These are phyloP conservation scores for Eucalyptus albens DNA, from an alignment of 345 rosid species.

Conservation along the genomic window DNA sequence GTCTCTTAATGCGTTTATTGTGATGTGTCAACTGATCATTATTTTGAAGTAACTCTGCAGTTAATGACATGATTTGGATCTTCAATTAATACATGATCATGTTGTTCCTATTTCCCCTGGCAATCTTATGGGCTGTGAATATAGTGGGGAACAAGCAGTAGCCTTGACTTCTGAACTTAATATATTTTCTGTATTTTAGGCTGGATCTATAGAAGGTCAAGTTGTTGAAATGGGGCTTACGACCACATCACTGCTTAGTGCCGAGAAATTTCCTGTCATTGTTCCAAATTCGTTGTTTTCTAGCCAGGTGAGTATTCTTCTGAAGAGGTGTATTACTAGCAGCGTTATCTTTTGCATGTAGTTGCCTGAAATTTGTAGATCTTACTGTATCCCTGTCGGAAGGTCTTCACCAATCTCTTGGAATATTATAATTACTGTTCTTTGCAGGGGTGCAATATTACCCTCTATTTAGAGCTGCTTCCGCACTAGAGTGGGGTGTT, in stretches of 20 bases:
- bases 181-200: conserved; percentile 21
- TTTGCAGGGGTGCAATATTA: neutral
- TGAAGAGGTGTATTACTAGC: neutral
- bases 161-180: neutral
- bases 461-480: neutral
- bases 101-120: neutral
- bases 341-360: neutral
- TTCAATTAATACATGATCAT: neutral
- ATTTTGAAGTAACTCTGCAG: neutral
- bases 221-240: conserved; percentile 93
- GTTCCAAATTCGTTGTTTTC: conserved; percentile 95
- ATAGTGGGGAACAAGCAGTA: neutral
- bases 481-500: neutral
- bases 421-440: neutral
- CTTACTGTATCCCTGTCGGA: neutral
- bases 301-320: conserved; percentile 52
- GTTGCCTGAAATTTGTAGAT: neutral
- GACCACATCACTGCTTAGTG: conserved; percentile 57
- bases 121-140: neutral
- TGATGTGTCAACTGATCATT: neutral
- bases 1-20: neutral
- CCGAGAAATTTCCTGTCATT: conserved; percentile 73
- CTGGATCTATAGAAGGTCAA: conserved; percentile 89
- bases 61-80: neutral
- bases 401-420: neutral